Evolutionary conservation across 306 rosid species (phyloP).

Genomic region (barrel medic (Medicago truncatula)): MtrunA17r5.0-ANR NC_053043.1:43128501-43129000

Average conservation of each 20-base stretch:
- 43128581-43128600: slow-evolving; percentile 62
- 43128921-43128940: slow-evolving; percentile 58
- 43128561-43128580: slow-evolving; percentile 45
- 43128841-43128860: too few relatives aligned
- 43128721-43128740: background rate
- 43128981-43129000: slow-evolving; percentile 35
- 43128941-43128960: slow-evolving; percentile 47
- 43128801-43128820: too few relatives aligned
- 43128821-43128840: too few relatives aligned
- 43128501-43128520: slow-evolving; percentile 47
- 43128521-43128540: slow-evolving; percentile 63
- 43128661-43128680: slow-evolving; percentile 63
- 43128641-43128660: slow-evolving; percentile 66
- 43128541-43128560: slow-evolving; percentile 61
- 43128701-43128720: background rate
- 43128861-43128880: too few relatives aligned
- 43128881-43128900: slow-evolving; percentile 44
- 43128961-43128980: slow-evolving; percentile 3
- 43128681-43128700: slow-evolving; percentile 52
- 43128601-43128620: slow-evolving; percentile 41
- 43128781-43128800: too few relatives aligned
- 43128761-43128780: too few relatives aligned
- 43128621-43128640: slow-evolving; percentile 67
- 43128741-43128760: too few relatives aligned
- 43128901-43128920: slow-evolving; percentile 66